Evolutionary conservation across 768 basidiomycete species (phyloP).

Genomic region (Lactifluus hygrophoroides): DNA sequence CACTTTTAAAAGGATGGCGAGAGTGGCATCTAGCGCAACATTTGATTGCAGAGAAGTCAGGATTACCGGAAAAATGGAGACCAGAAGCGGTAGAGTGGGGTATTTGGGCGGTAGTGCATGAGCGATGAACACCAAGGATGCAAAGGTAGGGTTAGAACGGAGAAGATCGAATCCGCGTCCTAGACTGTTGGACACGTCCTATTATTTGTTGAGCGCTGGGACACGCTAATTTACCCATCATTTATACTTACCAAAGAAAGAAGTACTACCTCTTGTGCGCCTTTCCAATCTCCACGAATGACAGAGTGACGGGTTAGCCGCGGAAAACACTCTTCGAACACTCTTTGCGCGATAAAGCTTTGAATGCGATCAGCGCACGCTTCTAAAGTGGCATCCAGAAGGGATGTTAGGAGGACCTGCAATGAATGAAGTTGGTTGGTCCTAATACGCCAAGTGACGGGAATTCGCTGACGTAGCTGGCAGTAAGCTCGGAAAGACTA

Average conservation of each 20-base stretch:
- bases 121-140: constrained; percentile 15
- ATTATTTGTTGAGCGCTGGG: neutral
- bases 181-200: constrained; percentile 9
- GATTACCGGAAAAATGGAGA: constrained; percentile 34
- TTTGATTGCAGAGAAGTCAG: constrained; percentile 47
- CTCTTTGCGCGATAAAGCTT: constrained; percentile 15
- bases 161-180: constrained; percentile 6
- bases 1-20: constrained; percentile 44
- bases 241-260: constrained; percentile 15
- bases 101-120: neutral
- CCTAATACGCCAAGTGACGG: neutral
- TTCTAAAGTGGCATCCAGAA: constrained; percentile 15
- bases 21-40: constrained; percentile 46
- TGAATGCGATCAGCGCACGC: constrained; percentile 13
- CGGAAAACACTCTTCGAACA: constrained; percentile 16
- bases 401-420: constrained; percentile 14
- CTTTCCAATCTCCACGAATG: constrained; percentile 18
- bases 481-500: constrained; percentile 4
- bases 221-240: neutral
- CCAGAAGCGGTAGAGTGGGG: constrained; percentile 8
- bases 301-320: constrained; percentile 4
- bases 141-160: constrained; percentile 14
- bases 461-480: constrained; percentile 8
- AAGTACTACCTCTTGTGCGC: constrained; percentile 15
- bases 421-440: neutral